phyloP scores from a whole-genome alignment of 345 rosid genomes.

The Eucalyptus cladocalyx region DNA sequence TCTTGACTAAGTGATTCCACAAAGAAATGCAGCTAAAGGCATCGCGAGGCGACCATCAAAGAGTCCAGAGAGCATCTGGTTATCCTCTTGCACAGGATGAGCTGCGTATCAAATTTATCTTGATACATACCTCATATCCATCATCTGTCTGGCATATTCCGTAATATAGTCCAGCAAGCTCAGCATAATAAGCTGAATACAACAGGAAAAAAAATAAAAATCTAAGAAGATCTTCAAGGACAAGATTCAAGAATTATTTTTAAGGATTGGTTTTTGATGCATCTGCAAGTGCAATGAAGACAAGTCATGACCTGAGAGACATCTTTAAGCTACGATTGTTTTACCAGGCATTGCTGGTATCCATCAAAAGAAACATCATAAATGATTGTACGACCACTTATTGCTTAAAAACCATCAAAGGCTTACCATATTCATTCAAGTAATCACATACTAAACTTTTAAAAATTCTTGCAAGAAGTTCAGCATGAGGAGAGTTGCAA shows the following conservation, averaged over 20 bases:
- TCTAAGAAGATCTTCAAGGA: not conserved
- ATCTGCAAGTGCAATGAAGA: not conserved
- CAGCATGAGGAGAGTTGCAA: conserved; percentile 61
- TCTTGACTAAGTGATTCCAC: not conserved
- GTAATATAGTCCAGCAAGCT: conserved; percentile 72
- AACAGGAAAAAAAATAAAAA: not conserved
- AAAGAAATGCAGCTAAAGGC: not conserved
- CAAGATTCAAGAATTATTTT: not conserved
- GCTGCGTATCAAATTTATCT: not conserved
- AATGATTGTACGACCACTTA: not conserved
- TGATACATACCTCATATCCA: conserved; percentile 57
- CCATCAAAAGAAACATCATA: not conserved
- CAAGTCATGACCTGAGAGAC: not conserved
- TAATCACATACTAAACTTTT: conserved; percentile 62
- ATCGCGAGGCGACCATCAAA: not conserved
- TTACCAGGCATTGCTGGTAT: not conserved
- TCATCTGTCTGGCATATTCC: conserved; percentile 26
- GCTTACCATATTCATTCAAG: conserved; percentile 87
- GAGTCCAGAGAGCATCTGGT: not conserved
- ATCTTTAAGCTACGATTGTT: not conserved
- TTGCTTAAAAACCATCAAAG: not conserved
- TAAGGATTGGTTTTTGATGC: not conserved
- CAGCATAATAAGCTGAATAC: conserved; percentile 72
- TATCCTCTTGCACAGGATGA: not conserved
- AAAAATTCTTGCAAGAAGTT: conserved; percentile 59